phyloP scores from a whole-genome alignment of 768 basidiomycete genomes.

The Amyloporia xantha region DNA sequence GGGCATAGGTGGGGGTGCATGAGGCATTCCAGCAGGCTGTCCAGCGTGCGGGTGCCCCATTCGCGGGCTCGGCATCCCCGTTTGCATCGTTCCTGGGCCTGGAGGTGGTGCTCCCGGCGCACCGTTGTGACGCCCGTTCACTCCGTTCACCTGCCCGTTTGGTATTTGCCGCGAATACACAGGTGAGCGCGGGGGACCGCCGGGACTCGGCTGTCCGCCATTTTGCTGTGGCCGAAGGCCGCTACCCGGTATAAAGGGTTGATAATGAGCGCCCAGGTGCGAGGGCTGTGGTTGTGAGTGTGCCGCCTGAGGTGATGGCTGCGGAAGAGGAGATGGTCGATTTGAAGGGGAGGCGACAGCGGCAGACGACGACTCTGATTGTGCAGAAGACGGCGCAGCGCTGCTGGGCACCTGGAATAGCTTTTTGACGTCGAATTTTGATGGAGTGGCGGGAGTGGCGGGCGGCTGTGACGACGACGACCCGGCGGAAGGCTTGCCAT shows the following conservation, averaged over 20 bases:
- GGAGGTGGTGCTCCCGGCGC: slow-evolving; percentile 36
- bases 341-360: slow-evolving; percentile 53
- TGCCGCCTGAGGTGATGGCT: slow-evolving; percentile 27
- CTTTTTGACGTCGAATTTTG: slow-evolving; percentile 50
- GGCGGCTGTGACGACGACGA: slow-evolving; percentile 25
- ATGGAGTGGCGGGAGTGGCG: slow-evolving; percentile 27
- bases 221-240: slow-evolving; percentile 39
- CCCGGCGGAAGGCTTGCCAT: slow-evolving; percentile 46
- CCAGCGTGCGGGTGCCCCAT: slow-evolving; percentile 51
- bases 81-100: slow-evolving; percentile 30
- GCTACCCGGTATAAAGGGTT: slow-evolving; percentile 39
- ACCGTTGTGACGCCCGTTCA: slow-evolving; percentile 35
- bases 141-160: slow-evolving; percentile 53
- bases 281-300: slow-evolving; percentile 29
- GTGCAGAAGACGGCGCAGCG: slow-evolving; percentile 10
- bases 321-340: slow-evolving; percentile 47
- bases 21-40: slow-evolving; percentile 46
- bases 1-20: slow-evolving; percentile 29
- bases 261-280: slow-evolving; percentile 40
- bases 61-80: slow-evolving; percentile 62
- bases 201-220: slow-evolving; percentile 12
- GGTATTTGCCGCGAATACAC: slow-evolving; percentile 54
- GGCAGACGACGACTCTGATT: slow-evolving; percentile 28
- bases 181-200: slow-evolving; percentile 59
- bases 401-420: slow-evolving; percentile 47